These are phyloP conservation scores for Apiospora sp. DNA, from an alignment of 2,329 filamentous ascomycete species.

Conservation along the genomic window DNA sequence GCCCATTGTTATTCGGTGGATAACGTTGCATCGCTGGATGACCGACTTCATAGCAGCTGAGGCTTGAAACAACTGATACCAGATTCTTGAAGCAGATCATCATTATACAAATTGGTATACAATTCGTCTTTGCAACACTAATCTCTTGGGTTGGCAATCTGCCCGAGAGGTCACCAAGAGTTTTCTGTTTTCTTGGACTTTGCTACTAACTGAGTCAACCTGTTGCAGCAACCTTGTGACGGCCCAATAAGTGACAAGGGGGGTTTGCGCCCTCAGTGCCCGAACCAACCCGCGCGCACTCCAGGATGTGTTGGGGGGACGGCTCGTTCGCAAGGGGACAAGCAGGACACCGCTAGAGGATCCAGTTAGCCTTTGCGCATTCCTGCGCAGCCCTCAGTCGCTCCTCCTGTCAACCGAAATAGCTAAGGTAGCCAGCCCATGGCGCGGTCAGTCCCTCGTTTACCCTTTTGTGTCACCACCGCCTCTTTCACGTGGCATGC, in stretches of 20 bases:
- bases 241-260: constrained; percentile 16
- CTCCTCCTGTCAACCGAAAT: constrained; percentile 8
- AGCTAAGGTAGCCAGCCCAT: background rate
- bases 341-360: background rate
- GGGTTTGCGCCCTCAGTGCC: constrained; percentile 15
- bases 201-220: background rate
- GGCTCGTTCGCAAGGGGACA: constrained; percentile 9
- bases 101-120: background rate
- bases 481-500: background rate
- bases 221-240: constrained; percentile 4
- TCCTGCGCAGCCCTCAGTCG: background rate
- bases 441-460: background rate
- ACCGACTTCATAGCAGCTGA: background rate
- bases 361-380: constrained; percentile 2
- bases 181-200: background rate
- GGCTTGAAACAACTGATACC: background rate
- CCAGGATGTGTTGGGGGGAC: constrained; percentile 3
- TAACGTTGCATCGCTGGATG: background rate
- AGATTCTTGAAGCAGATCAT: background rate
- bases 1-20: background rate
- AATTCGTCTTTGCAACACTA: background rate
- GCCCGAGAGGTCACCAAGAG: background rate
- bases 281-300: background rate
- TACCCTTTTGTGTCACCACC: background rate
- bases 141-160: background rate